Evolutionary conservation across 73 alveolate genomes (phyloP), one percentile per base, ranked within the genome.

Genomic region (Paramecium caudatum): DNA sequence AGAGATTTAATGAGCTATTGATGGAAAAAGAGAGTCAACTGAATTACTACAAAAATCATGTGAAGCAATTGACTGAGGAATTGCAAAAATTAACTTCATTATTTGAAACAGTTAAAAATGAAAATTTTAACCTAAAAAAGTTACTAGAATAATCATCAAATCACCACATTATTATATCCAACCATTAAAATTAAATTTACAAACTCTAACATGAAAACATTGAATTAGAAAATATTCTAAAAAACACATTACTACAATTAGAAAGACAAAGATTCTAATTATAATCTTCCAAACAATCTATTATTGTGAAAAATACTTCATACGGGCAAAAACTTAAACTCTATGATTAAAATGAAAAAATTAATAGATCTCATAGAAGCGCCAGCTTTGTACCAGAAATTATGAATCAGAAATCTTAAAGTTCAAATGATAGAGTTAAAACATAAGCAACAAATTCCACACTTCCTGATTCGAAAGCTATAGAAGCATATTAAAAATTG

Each of bases 91-190:
- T 55, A 55, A 55, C 46, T 23, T 37, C 23, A 55, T 55, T 55
- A 43, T 55, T 55, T 55, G 80, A 55, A 55, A 55, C 80, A 55
- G 80, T 55, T 55, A 55, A 43, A 55, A 55, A 55, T 55, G 80
- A 55, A 23, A 55, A 55, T 55, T 55, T 27, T 27, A 27, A 17
- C 30, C 80, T 55, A 27, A 55, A 55, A 55, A 55, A 55, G 23
- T 23, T 27, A 23, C 46, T 55, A 27, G 80, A 55, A 10, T 10
- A 55, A 55, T 27, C 27, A 27, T 27, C 23, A 55, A 55, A 55
- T 23, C 12, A 55, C 30, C 23, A 55, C 23, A 12, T 55, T 9
- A 55, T 55, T 17, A 55, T 55, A 23, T 55, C 80, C 30, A 55
- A 55, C 30, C 32, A 55, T 27, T 27, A 55, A 43, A 55, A 55